phyloP scores from a whole-genome alignment of 2,329 filamentous ascomycete species.

The Diatrype stigma region DNA sequence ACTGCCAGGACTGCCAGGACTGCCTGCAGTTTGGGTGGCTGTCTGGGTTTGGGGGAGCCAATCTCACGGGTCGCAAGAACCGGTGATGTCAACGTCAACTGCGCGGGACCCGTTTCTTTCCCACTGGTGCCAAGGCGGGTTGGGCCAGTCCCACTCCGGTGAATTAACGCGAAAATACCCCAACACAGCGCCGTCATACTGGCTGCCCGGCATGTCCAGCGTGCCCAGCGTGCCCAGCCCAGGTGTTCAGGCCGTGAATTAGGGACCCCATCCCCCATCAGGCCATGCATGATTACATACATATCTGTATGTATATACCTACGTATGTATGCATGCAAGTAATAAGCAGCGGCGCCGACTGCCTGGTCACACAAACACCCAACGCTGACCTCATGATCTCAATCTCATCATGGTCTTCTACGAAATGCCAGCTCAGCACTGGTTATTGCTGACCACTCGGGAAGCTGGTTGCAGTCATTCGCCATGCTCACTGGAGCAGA shows the following conservation, averaged over 20 bases:
- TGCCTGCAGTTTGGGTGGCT: constrained; percentile 8
- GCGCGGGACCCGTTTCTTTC: background rate
- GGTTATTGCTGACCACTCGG: background rate
- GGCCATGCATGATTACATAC: background rate
- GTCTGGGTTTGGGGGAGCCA: constrained; percentile 2
- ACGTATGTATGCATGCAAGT: background rate
- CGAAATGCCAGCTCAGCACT: background rate
- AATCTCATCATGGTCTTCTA: background rate
- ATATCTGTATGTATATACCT: background rate
- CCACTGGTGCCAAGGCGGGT: background rate
- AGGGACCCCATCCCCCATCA: too few relatives aligned
- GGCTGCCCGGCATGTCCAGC: too few relatives aligned
- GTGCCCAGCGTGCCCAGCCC: too few relatives aligned
- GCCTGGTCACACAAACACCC: background rate
- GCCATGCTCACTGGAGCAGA: background rate
- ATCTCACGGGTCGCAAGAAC: background rate
- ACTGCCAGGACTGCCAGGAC: too few relatives aligned
- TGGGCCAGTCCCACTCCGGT: background rate
- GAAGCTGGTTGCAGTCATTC: background rate
- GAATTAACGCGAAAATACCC: too few relatives aligned
- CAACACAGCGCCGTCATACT: too few relatives aligned
- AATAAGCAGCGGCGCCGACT: too few relatives aligned
- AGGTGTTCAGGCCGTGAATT: too few relatives aligned
- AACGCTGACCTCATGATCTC: background rate
- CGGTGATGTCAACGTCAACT: background rate